Conservation (phyloP, 768 basidiomycete species). For the Trametes coccinea region DNA sequence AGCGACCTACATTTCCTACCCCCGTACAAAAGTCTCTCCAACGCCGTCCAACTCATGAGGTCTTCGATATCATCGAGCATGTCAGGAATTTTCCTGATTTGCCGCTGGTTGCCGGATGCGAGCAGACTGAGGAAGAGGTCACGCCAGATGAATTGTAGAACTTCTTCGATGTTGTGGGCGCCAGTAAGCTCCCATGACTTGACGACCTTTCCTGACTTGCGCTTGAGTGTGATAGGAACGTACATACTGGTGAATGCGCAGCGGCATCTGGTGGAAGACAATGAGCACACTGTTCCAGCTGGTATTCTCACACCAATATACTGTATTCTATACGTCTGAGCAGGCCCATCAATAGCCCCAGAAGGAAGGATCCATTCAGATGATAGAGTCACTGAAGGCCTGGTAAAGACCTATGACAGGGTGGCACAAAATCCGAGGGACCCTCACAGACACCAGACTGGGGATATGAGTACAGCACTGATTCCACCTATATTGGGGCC, state of each 20-base stretch:
- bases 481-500: too few species aligned
- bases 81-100: slow-evolving; percentile 40
- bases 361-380: too few species aligned
- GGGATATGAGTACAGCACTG: too few species aligned
- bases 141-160: slow-evolving; percentile 67
- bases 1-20: slow-evolving; percentile 43
- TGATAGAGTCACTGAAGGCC: too few species aligned
- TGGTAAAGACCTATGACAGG: too few species aligned
- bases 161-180: slow-evolving; percentile 45
- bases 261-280: slow-evolving; percentile 47
- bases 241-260: slow-evolving; percentile 51
- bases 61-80: slow-evolving; percentile 64
- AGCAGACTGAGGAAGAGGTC: slow-evolving; percentile 64
- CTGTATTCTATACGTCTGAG: too few species aligned
- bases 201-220: slow-evolving; percentile 44
- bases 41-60: slow-evolving; percentile 48
- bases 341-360: too few species aligned
- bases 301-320: too few species aligned
- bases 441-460: too few species aligned
- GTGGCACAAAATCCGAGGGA: too few species aligned
- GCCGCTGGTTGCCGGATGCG: slow-evolving; percentile 35
- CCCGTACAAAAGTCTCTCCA: slow-evolving; percentile 57
- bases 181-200: slow-evolving; percentile 53
- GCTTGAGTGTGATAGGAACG: slow-evolving; percentile 46
- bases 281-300: neutral